These are phyloP conservation scores for Persicaria maculosa DNA, from an alignment of 148 eudicot genomes.

Conservation along the genomic window DNA sequence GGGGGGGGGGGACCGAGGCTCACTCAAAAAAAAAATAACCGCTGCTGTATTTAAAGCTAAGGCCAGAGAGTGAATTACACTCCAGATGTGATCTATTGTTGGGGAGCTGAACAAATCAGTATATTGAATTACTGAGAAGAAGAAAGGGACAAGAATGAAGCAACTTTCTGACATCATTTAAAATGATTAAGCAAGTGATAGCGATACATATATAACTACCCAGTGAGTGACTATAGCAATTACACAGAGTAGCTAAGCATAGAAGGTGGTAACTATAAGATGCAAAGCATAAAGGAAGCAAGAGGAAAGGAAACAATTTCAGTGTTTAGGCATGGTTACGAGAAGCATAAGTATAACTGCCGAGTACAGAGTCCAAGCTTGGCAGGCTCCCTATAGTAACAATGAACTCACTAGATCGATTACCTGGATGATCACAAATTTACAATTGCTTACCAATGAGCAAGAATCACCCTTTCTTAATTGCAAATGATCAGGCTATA, in stretches of 20 bases:
- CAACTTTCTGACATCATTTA: neutral
- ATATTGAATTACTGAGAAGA: neutral
- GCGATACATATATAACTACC: neutral
- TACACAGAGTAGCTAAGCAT: neutral
- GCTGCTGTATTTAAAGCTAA: neutral
- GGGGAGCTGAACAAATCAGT: neutral
- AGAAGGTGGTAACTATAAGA: neutral
- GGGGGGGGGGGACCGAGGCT: too few species aligned
- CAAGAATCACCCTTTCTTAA: neutral
- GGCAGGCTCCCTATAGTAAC: neutral
- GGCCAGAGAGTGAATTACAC: neutral
- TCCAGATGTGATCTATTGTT: neutral
- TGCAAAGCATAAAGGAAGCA: neutral
- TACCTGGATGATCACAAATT: neutral
- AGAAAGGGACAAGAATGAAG: constrained; percentile 7
- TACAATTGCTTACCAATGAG: neutral
- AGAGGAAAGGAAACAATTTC: neutral
- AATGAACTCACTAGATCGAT: neutral
- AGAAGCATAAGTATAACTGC: neutral
- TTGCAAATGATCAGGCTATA: neutral
- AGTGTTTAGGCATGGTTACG: neutral
- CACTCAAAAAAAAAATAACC: neutral
- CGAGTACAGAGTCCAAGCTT: neutral
- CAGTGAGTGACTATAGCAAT: neutral
- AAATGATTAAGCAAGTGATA: neutral